Evolutionary conservation across 1,284 basidiomycete genomes (phyloP).

Genomic region (Cystobasidiaceae sp.): DNA sequence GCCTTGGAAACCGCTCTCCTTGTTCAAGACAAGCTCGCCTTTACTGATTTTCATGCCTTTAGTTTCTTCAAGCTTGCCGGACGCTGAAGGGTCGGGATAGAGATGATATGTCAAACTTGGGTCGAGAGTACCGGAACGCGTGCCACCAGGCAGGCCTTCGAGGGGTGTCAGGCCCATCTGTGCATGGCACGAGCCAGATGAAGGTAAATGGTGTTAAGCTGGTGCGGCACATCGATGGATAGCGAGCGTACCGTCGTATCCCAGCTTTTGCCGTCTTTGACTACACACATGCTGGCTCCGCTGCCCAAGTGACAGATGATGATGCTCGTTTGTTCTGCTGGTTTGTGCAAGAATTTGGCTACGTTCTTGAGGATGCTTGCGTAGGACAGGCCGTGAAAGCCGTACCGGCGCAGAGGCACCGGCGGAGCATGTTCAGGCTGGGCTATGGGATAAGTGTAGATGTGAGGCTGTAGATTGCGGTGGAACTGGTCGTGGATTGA

Average conservation of each 20-base stretch:
- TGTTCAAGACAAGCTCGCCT: slow-evolving; percentile 74
- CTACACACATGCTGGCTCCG: slow-evolving; percentile 71
- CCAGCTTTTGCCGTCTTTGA: slow-evolving; percentile 63
- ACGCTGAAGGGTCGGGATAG: slow-evolving; percentile 56
- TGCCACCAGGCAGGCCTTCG: slow-evolving; percentile 76
- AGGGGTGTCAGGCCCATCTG: slow-evolving; percentile 75
- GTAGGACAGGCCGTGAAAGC: slow-evolving; percentile 66
- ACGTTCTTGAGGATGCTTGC: slow-evolving; percentile 55
- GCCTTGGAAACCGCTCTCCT: slow-evolving; percentile 46
- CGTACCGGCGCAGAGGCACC: slow-evolving; percentile 65
- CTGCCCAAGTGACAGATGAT: slow-evolving; percentile 79
- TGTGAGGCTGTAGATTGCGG: slow-evolving; percentile 63
- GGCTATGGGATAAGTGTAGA: slow-evolving; percentile 71
- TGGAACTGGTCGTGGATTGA: slow-evolving; percentile 56
- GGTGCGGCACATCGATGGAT: no score
- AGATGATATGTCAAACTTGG: slow-evolving; percentile 81
- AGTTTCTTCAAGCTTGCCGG: slow-evolving; percentile 52
- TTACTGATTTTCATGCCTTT: slow-evolving; percentile 57
- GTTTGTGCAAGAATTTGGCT: slow-evolving; percentile 56
- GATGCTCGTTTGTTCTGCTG: slow-evolving; percentile 55
- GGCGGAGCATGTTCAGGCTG: slow-evolving; percentile 57
- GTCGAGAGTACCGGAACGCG: slow-evolving; percentile 72
- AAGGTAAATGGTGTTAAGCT: not conserved
- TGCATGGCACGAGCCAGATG: slow-evolving; percentile 37
- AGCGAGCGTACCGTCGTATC: slow-evolving; percentile 54